Percentiles rank a stretch among this genome's conserved stretches.
phyloP scores from a whole-genome alignment of 371 early-diverging fungal species.

The Umbelopsis sp. region DNA sequence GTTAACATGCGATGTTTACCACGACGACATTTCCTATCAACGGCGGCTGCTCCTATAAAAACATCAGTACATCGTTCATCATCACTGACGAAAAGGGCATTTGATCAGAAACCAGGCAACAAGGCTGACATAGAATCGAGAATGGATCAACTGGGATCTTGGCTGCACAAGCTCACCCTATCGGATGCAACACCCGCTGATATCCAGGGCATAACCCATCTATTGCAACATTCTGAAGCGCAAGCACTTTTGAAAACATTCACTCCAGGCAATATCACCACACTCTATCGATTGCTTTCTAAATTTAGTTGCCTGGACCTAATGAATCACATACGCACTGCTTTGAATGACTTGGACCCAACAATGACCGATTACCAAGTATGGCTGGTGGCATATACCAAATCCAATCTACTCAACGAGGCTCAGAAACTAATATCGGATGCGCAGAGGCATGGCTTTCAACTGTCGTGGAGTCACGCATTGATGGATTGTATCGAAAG shows the following conservation, averaged over 20 bases:
- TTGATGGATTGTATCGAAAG: neutral
- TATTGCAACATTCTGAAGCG: neutral
- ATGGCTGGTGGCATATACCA: conserved; percentile 6
- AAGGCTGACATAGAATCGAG: neutral
- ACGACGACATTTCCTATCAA: conserved; percentile 11
- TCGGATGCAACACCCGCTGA: neutral
- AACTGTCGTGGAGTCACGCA: neutral
- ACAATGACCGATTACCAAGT: neutral
- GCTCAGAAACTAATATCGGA: neutral
- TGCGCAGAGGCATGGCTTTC: neutral
- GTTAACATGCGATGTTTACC: neutral
- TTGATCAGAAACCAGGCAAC: neutral
- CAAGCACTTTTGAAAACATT: neutral
- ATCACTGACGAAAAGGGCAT: neutral
- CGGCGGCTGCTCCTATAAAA: neutral
- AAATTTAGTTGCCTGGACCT: conserved; percentile 8
- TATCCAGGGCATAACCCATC: neutral
- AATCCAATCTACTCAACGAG: neutral
- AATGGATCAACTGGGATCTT: neutral
- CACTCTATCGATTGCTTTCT: conserved; percentile 5
- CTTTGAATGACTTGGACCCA: neutral
- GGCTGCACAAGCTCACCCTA: neutral
- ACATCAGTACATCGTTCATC: neutral
- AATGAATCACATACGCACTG: neutral
- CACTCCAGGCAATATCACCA: neutral